Percentiles rank a stretch among this genome's conserved stretches.
phyloP scores from a whole-genome alignment of 169 alveolate genomes.

The Cryptosporidium muris region DNA sequence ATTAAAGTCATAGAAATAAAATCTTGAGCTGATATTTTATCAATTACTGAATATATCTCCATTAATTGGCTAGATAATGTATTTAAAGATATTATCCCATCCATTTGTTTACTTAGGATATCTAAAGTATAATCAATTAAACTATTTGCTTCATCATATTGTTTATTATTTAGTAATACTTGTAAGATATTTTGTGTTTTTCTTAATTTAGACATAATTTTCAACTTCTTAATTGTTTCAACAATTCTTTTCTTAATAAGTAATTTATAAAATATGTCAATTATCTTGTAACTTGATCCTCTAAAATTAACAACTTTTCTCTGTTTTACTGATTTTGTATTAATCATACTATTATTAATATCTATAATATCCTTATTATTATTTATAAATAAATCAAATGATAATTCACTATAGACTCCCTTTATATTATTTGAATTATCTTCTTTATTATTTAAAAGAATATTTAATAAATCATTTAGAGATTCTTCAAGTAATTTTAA shows the following conservation, averaged over 20 bases:
- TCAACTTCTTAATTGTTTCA: neutral
- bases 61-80: conserved; percentile 26
- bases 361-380: neutral
- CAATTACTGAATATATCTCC: conserved; percentile 27
- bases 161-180: conserved; percentile 10
- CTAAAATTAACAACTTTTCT: neutral
- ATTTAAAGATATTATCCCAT: conserved; percentile 12
- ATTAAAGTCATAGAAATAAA: conserved; percentile 6
- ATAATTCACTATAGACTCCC: neutral
- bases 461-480: neutral
- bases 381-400: conserved; percentile 1
- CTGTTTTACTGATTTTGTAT: neutral
- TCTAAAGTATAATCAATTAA: conserved; percentile 2
- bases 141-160: conserved; percentile 14
- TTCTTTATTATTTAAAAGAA: neutral
- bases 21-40: conserved; percentile 23
- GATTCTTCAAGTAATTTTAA: neutral
- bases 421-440: neutral
- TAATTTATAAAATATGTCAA: neutral
- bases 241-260: neutral
- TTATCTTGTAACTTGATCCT: neutral
- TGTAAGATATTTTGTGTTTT: conserved; percentile 14
- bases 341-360: conserved; percentile 2
- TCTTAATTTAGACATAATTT: conserved; percentile 6
- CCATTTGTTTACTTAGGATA: conserved; percentile 6